These are phyloP conservation scores for Leptodontidium sp. DNA, from an alignment of 2,329 filamentous ascomycete species.

Conservation along the genomic window DNA sequence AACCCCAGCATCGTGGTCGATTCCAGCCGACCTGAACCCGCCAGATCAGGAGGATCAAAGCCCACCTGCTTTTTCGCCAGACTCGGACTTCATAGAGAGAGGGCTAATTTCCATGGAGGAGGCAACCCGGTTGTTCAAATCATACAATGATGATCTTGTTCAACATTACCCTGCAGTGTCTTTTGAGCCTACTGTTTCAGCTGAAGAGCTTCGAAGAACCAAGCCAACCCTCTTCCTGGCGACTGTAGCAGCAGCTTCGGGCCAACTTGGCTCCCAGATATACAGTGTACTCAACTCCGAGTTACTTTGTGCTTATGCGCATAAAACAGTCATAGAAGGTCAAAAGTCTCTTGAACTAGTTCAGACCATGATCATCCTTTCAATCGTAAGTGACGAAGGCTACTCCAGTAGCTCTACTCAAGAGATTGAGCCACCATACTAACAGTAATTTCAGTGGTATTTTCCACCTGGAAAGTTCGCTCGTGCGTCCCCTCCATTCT, in stretches of 20 bases:
- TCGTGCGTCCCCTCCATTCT: conserved; percentile 17
- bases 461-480: conserved; percentile 53
- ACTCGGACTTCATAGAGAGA: conserved; percentile 58
- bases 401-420: background rate
- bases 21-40: background rate
- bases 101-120: conserved; percentile 63
- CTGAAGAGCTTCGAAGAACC: conserved; percentile 59
- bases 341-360: conserved; percentile 58
- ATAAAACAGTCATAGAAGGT: conserved; percentile 53
- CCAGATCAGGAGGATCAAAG: conserved; percentile 17
- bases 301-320: conserved; percentile 54
- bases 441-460: conserved; percentile 48
- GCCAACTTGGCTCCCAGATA: conserved; percentile 52
- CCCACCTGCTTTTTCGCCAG: conserved; percentile 26
- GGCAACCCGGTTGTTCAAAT: conserved; percentile 60
- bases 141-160: conserved; percentile 65
- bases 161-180: conserved; percentile 67
- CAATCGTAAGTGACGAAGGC: conserved; percentile 38
- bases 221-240: conserved; percentile 75
- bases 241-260: conserved; percentile 70
- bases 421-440: background rate
- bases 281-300: conserved; percentile 54
- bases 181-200: conserved; percentile 60
- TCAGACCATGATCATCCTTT: conserved; percentile 55
- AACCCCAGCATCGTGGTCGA: conserved; percentile 1